Evolutionary conservation across 108 stramenopile genomes (phyloP).

Genomic region (Cyclotella choctawhatcheeana): DNA sequence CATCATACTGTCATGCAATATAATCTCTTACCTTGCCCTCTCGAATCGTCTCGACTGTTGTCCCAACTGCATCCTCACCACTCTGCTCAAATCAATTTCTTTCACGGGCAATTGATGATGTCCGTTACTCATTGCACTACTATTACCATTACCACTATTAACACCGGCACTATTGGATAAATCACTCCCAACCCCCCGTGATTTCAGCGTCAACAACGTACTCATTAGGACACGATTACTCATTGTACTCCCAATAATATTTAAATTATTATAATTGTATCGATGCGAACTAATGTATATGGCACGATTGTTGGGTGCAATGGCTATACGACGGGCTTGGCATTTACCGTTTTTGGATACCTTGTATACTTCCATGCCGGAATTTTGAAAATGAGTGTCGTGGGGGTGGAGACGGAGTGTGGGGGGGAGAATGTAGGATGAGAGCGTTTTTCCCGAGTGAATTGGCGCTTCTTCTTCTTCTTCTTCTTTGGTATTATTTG

Average conservation of each 20-base stretch:
- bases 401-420: conserved; percentile 19
- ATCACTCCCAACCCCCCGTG: too few species aligned
- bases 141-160: too few species aligned
- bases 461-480: conserved; percentile 1
- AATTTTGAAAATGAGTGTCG: conserved; percentile 14
- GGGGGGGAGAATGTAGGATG: conserved; percentile 33
- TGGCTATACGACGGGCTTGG: conserved; percentile 68
- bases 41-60: conserved; percentile 70
- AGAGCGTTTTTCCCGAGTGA: conserved; percentile 40
- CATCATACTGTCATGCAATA: neutral
- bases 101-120: conserved; percentile 38
- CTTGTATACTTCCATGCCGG: conserved; percentile 68
- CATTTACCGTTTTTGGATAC: conserved; percentile 80
- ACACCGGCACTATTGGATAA: too few species aligned
- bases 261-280: conserved; percentile 43
- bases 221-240: too few species aligned
- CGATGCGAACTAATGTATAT: conserved; percentile 69
- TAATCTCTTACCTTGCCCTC: conserved; percentile 44
- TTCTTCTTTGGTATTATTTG: conserved; percentile 1
- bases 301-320: conserved; percentile 66
- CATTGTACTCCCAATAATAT: conserved; percentile 38
- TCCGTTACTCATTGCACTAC: too few species aligned
- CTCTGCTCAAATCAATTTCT: conserved; percentile 61
- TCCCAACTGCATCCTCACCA: conserved; percentile 72
- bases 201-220: too few species aligned